Evolutionary conservation across 2,329 filamentous ascomycete species (phyloP).

Genomic region (Colletotrichum paranaense): DNA sequence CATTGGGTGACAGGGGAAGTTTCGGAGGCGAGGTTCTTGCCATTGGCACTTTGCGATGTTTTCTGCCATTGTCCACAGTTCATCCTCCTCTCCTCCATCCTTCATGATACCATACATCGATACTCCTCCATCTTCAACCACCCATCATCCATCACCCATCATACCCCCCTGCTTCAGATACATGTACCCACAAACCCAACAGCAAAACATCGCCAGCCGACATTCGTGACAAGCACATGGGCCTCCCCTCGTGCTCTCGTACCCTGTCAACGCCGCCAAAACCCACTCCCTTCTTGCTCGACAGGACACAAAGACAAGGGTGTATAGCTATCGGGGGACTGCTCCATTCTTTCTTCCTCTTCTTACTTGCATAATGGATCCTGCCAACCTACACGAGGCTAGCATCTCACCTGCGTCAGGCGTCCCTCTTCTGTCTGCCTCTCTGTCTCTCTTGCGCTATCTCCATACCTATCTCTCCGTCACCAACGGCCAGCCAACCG

Average conservation of each 20-base stretch:
- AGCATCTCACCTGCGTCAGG: slow-evolving; percentile 16
- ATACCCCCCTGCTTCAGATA: too few relatives aligned
- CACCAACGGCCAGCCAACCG: not conserved
- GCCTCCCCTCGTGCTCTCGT: not conserved
- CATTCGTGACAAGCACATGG: too few relatives aligned
- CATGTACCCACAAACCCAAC: too few relatives aligned
- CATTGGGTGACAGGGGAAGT: too few relatives aligned
- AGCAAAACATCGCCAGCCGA: too few relatives aligned
- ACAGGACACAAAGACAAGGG: not conserved
- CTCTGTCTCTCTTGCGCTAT: not conserved
- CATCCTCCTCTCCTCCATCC: not conserved
- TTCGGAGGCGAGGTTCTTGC: too few relatives aligned
- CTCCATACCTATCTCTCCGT: not conserved
- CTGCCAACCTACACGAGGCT: not conserved
- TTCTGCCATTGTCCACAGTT: not conserved
- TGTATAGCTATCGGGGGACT: slow-evolving; percentile 9
- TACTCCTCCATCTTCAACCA: not conserved
- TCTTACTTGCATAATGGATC: slow-evolving; percentile 12
- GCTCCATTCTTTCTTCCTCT: not conserved
- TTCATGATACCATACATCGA: too few relatives aligned
- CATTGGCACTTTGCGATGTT: not conserved
- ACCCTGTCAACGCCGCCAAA: not conserved
- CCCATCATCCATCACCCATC: not conserved
- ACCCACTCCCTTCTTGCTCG: too few relatives aligned
- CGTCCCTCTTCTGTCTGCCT: not conserved